Evolutionary conservation across 345 rosid species (phyloP), one percentile per base, ranked within the genome.

Genomic region (Linum trigynum): DNA sequence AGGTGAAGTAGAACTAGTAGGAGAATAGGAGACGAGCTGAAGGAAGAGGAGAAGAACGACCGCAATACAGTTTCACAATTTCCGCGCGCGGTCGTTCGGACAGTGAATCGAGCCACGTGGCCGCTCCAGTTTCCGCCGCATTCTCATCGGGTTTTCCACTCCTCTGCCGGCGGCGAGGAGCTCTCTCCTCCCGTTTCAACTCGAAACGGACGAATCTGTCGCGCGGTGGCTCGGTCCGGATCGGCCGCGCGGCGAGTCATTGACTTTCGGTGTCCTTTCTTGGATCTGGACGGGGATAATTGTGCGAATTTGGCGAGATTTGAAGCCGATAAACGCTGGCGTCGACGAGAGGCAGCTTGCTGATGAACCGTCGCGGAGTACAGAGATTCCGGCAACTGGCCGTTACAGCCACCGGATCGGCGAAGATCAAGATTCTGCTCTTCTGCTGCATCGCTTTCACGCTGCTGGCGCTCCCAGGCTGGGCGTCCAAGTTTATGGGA

Each of bases 361-460:
- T 58, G 50, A 61, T 38, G 32, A 61, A 39, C 64, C 64, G 64
- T 11, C 64, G 64, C 39, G 45, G 42, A 39, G 2, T 61, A 17
- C 64, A 61, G 64, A 61, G 64, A 39, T 38, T 61, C 50, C 64
- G 64, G 64, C 64, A 61, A 14, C 41, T 39, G 23, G 64, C 45
- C n/a, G 11, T 23, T 37, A 37, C 61, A 58, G 7, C 61, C 36
- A 23, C 39, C 50, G 64, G 42, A 61, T 61, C 50, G 45, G 45
- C 50, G 64, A 61, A 39, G n/a, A 61, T 61, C 37, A 61, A 61
- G 64, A 7, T 61, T 7, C 50, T 61, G 11, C 17, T 61, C 9
- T 12, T 12, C 17, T 38, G 45, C n/a, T 37, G 64, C 41, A 38
- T 61, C 23, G 35, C 11, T n/a, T 61, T 61, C 50, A 61, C 64